Percentiles rank a stretch among this genome's conserved stretches.
phyloP scores from a whole-genome alignment of 1,139 yeast genomes.

The Sugiyamaella pinicola region DNA sequence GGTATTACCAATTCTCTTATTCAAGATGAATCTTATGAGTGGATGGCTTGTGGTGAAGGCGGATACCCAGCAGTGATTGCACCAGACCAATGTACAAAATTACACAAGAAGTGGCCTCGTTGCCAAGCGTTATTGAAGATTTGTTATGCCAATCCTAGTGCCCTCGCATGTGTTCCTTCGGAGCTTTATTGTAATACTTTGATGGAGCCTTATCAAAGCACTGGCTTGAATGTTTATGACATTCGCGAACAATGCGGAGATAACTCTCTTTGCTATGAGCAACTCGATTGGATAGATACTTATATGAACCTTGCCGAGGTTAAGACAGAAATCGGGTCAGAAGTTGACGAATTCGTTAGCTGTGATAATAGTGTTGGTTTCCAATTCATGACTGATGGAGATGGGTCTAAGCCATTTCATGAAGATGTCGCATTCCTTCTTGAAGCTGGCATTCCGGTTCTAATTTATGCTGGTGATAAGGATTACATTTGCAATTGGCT shows the following conservation, averaged over 20 bases:
- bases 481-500: conserved; percentile 91
- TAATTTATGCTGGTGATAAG: conserved; percentile 85
- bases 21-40: conserved; percentile 87
- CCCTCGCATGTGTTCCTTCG: conserved; percentile 94
- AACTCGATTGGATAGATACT: conserved; percentile 62
- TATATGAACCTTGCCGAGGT: conserved; percentile 71
- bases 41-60: conserved; percentile 97
- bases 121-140: conserved; percentile 77
- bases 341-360: conserved; percentile 77
- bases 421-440: conserved; percentile 60
- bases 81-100: conserved; percentile 76
- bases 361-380: conserved; percentile 56
- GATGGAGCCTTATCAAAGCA: conserved; percentile 82
- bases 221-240: conserved; percentile 93
- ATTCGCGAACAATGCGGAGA: conserved; percentile 84
- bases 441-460: conserved; percentile 73
- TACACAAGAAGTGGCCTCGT: conserved; percentile 75
- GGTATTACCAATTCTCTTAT: conserved; percentile 92
- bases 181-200: conserved; percentile 86
- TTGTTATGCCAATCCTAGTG: conserved; percentile 77
- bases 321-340: conserved; percentile 86
- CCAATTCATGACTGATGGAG: conserved; percentile 80
- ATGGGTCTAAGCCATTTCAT: conserved; percentile 65
- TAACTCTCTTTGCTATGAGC: conserved; percentile 70
- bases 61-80: conserved; percentile 81